These are phyloP conservation scores for Fraxinus quadrangulata DNA, from an alignment of 257 asterid genomes.

Conservation along the genomic window DNA sequence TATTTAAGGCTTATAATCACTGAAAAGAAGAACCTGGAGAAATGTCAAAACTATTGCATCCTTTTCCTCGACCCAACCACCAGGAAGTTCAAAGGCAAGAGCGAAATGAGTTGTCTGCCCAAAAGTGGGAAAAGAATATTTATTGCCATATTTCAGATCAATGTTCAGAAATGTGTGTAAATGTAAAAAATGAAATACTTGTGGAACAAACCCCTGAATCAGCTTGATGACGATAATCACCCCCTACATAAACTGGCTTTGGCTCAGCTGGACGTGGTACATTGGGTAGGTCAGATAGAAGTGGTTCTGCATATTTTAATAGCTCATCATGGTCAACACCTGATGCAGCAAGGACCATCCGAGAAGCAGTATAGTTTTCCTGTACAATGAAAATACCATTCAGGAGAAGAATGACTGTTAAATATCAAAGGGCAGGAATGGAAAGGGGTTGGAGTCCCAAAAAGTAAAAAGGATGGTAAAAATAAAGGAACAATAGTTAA, in stretches of 20 bases:
- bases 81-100: slow-evolving; percentile 87
- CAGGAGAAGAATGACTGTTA: slow-evolving; percentile 19
- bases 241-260: slow-evolving; percentile 71
- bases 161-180: slow-evolving; percentile 15
- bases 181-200: slow-evolving; percentile 15
- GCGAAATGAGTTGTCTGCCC: slow-evolving; percentile 80
- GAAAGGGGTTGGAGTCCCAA: not conserved
- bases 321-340: slow-evolving; percentile 87
- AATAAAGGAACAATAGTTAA: not conserved
- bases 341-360: slow-evolving; percentile 87
- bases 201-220: slow-evolving; percentile 67
- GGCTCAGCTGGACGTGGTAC: slow-evolving; percentile 46
- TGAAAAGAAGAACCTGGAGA: slow-evolving; percentile 61
- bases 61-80: slow-evolving; percentile 75
- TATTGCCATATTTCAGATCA: slow-evolving; percentile 8
- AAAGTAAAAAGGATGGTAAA: slow-evolving; percentile 8
- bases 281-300: slow-evolving; percentile 69
- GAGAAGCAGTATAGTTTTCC: slow-evolving; percentile 78
- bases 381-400: slow-evolving; percentile 31
- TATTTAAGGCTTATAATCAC: not conserved
- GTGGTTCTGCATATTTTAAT: slow-evolving; percentile 76
- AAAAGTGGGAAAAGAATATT: slow-evolving; percentile 3
- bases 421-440: slow-evolving; percentile 4
- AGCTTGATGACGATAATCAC: slow-evolving; percentile 77
- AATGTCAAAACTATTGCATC: slow-evolving; percentile 68